phyloP scores from a whole-genome alignment of 768 basidiomycete genomes.

The Nidularia pulvinata region DNA sequence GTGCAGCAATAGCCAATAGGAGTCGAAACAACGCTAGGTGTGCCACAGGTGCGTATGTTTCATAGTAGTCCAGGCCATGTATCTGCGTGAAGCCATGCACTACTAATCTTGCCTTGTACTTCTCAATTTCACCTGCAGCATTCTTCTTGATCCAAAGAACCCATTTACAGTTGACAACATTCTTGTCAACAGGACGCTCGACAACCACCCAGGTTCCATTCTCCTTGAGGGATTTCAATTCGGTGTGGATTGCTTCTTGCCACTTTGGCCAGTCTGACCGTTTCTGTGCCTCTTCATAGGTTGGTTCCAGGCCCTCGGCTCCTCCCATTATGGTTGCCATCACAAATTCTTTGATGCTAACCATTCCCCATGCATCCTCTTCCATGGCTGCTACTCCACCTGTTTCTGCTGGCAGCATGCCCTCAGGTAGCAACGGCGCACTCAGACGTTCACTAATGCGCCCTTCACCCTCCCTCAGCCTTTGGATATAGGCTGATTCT shows the following conservation, averaged over 20 bases:
- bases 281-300: background rate
- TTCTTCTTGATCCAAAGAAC: conserved; percentile 12
- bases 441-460: too few species aligned
- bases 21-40: conserved; percentile 13
- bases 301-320: background rate
- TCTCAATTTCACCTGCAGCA: conserved; percentile 8
- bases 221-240: conserved; percentile 3
- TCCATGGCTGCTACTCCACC: background rate
- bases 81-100: conserved; percentile 30
- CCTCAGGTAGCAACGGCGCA: background rate
- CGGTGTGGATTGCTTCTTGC: conserved; percentile 7
- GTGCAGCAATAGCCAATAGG: conserved; percentile 27
- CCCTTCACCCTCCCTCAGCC: too few species aligned
- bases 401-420: background rate
- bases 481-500: too few species aligned
- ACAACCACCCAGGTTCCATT: conserved; percentile 10
- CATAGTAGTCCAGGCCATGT: conserved; percentile 30
- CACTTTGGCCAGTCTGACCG: conserved; percentile 4
- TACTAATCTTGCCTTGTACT: conserved; percentile 28
- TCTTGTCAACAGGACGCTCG: conserved; percentile 1
- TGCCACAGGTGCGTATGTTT: conserved; percentile 21
- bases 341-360: background rate
- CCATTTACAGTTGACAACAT: conserved; percentile 6
- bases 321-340: background rate
- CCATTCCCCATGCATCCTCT: background rate